phyloP scores from a whole-genome alignment of 2,329 filamentous ascomycete species.

The Fusarium continuum region DNA sequence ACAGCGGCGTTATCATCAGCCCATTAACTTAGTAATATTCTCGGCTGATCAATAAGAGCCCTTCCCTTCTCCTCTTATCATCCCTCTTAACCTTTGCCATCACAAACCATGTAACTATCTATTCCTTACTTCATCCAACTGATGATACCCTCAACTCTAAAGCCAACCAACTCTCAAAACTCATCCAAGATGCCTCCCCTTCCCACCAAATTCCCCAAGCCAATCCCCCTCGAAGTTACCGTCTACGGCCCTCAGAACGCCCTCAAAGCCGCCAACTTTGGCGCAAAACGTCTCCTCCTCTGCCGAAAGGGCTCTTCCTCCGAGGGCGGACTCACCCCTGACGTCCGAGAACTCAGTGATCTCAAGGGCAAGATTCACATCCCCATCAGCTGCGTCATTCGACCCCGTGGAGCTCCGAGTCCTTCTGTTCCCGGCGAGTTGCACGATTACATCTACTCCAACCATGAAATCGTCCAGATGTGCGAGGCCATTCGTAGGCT shows the following conservation, averaged over 20 bases:
- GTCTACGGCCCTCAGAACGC: slow-evolving; percentile 59
- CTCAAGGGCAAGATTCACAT: slow-evolving; percentile 45
- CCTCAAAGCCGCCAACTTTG: slow-evolving; percentile 51
- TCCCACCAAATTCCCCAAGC: neutral
- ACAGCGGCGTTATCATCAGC: slow-evolving; percentile 2
- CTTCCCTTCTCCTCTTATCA: neutral
- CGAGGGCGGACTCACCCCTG: slow-evolving; percentile 62
- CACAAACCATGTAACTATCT: neutral
- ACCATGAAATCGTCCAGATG: slow-evolving; percentile 58
- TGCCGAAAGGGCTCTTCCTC: slow-evolving; percentile 62
- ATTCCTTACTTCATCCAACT: neutral
- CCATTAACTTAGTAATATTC: neutral
- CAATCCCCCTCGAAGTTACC: slow-evolving; percentile 60
- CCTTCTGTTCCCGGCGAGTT: slow-evolving; percentile 16
- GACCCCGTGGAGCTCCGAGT: slow-evolving; percentile 51
- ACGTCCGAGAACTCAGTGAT: slow-evolving; percentile 50
- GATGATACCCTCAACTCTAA: neutral
- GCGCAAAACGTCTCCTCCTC: slow-evolving; percentile 62
- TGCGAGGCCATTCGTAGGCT: slow-evolving; percentile 50
- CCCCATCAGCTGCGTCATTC: slow-evolving; percentile 64
- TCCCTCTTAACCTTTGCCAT: neutral
- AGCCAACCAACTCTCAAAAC: neutral
- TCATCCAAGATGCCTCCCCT: slow-evolving; percentile 9
- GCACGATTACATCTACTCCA: slow-evolving; percentile 60
- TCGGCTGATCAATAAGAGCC: neutral